Evolutionary conservation across 1,284 basidiomycete species (phyloP), one percentile per base, ranked within the genome.

Genomic region (Leccinum pachyderme): DNA sequence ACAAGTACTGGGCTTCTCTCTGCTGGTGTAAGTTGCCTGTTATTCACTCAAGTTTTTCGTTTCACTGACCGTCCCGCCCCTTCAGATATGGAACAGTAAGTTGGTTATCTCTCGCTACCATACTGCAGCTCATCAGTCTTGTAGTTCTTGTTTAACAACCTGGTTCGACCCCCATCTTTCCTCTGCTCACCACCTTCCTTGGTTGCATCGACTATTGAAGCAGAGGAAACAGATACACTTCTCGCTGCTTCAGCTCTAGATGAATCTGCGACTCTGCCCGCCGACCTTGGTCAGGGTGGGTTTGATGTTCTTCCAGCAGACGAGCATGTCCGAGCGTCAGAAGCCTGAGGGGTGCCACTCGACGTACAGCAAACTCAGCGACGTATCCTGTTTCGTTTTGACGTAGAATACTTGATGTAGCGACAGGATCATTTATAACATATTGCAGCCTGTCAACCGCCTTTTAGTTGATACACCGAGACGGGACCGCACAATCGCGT

Each of bases 1-100:
- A 18, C 97, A 99, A 72, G 81, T 98, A 46, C 63, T 84, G 12
- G 97, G 97, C 2, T 99, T 99, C 72, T 83, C 80, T 8, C 74
- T 98, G 52, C 81, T 99, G 58, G 95, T 98, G 82, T 95, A 79
- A 75, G 67, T 57, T 29, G 33, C 53, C 24, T 2, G 12, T 12
- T 52, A 0, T 28, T 54, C 83, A 83, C 18, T 54, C 25, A 49
- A 47, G 49, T 57, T 39, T 25, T 25, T 44, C 6, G 11, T 33
- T 37, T 11, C 41, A 15, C 55, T 67, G 43, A 67, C n/a, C 29
- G 12, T 44, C 18, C 18, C 24, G 35, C 39, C 25, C 35, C 37
- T 29, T 49, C 35, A 84, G 82, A 59, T 84, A 84, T 62, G 83
- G 83, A 64, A 85, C 83, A 63, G 82, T 85, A 59, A 66, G 73